Evolutionary conservation across 306 rosid genomes (phyloP).

Genomic region (Erythrophleum fordii): DNA sequence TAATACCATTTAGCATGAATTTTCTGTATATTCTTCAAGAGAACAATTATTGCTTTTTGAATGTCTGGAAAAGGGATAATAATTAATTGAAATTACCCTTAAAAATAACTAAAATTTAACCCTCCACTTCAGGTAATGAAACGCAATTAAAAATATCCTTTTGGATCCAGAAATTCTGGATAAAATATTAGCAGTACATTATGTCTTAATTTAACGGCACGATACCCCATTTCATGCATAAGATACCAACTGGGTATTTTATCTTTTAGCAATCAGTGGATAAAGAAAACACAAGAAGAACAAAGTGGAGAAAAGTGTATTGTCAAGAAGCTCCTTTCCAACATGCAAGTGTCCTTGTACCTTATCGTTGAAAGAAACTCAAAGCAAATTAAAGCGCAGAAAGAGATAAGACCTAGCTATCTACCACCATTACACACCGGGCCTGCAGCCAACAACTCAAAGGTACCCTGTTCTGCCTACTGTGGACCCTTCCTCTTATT

Average conservation of each 20-base stretch:
- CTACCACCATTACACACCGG: background rate
- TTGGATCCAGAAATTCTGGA: background rate
- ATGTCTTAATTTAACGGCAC: conserved; percentile 2
- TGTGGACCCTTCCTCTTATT: conserved; percentile 38
- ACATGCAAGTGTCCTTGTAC: background rate
- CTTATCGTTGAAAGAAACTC: conserved; percentile 14
- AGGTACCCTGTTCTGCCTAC: background rate
- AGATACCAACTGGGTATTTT: conserved; percentile 10
- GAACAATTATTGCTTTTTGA: conserved; percentile 17
- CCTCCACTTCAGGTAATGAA: background rate
- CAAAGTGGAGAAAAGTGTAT: conserved; percentile 30
- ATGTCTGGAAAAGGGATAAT: background rate
- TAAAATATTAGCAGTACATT: background rate
- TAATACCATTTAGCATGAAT: background rate
- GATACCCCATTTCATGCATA: conserved; percentile 19
- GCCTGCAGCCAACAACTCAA: background rate
- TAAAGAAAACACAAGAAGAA: conserved; percentile 32
- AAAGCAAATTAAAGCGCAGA: background rate
- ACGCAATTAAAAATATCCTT: background rate
- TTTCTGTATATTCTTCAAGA: background rate
- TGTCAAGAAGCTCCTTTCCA: conserved; percentile 23
- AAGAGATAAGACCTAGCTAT: conserved; percentile 15
- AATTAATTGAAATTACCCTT: background rate
- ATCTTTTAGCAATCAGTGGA: conserved; percentile 39
- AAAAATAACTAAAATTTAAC: background rate